Percentiles rank a stretch among this genome's conserved stretches.
Conservation (phyloP, 441 rosid genomes). For the Bocquillonia castaneifolia region DNA sequence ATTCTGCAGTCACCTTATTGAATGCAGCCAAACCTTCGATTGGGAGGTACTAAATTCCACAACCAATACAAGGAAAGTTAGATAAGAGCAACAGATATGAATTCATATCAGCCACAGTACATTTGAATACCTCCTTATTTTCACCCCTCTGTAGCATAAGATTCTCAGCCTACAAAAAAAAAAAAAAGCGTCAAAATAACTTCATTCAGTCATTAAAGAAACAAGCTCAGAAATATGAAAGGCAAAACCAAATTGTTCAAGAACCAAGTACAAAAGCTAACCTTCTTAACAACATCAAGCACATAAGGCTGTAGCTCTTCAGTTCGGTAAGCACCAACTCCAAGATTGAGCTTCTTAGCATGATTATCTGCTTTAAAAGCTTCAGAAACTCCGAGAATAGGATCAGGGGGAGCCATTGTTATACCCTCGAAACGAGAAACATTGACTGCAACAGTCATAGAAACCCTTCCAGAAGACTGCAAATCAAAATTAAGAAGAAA, state of each 20-base stretch:
- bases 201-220: constrained; percentile 6
- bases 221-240: background rate
- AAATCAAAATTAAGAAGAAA: constrained; percentile 8
- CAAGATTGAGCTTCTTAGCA: constrained; percentile 89
- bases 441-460: constrained; percentile 57
- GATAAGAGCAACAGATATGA: background rate
- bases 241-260: constrained; percentile 4
- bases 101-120: constrained; percentile 2
- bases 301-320: constrained; percentile 96
- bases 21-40: constrained; percentile 94
- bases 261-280: constrained; percentile 20
- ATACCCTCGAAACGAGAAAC: constrained; percentile 80
- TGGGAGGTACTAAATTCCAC: constrained; percentile 73
- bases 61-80: constrained; percentile 16
- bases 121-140: constrained; percentile 72
- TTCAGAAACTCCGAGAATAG: constrained; percentile 95
- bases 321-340: constrained; percentile 92
- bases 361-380: constrained; percentile 81
- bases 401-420: constrained; percentile 96
- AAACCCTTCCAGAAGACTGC: constrained; percentile 34
- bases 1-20: constrained; percentile 86
- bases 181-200: background rate
- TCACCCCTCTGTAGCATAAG: constrained; percentile 86
- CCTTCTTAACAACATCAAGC: constrained; percentile 94
- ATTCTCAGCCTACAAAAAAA: constrained; percentile 64